These are phyloP conservation scores for Cryptosporidium baileyi DNA, from an alignment of 169 alveolate species.

Conservation along the genomic window DNA sequence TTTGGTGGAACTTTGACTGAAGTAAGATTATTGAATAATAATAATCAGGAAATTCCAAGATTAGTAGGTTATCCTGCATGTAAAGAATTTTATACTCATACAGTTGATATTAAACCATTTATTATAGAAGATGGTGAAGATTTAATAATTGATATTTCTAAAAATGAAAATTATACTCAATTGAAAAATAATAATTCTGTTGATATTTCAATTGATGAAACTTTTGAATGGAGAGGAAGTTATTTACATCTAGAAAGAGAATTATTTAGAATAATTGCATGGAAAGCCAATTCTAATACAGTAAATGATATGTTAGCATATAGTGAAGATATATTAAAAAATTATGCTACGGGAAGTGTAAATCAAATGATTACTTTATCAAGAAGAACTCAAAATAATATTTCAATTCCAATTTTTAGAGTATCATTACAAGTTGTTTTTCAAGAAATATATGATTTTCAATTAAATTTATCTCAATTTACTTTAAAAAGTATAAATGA, in stretches of 20 bases:
- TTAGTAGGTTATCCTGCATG: constrained; percentile 63
- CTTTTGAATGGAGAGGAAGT: constrained; percentile 69
- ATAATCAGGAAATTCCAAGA: constrained; percentile 41
- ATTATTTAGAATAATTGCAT: constrained; percentile 59
- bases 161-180: background rate
- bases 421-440: constrained; percentile 41
- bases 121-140: constrained; percentile 1
- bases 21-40: constrained; percentile 35
- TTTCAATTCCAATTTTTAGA: constrained; percentile 36
- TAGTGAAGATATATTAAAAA: constrained; percentile 49
- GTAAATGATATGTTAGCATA: constrained; percentile 56
- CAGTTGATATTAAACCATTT: constrained; percentile 64
- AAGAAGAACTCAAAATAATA: background rate
- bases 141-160: constrained; percentile 31
- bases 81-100: constrained; percentile 50
- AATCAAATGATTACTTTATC: constrained; percentile 60
- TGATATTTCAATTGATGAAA: constrained; percentile 49
- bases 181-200: constrained; percentile 35
- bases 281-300: constrained; percentile 51
- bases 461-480: constrained; percentile 46
- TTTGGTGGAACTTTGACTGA: constrained; percentile 70
- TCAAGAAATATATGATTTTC: constrained; percentile 68
- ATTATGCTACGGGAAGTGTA: constrained; percentile 67
- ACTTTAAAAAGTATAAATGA: background rate
- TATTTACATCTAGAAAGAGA: constrained; percentile 66